These are phyloP conservation scores for Aureobasidium zeae DNA, from an alignment of 2,329 filamentous ascomycete genomes.

Conservation along the genomic window DNA sequence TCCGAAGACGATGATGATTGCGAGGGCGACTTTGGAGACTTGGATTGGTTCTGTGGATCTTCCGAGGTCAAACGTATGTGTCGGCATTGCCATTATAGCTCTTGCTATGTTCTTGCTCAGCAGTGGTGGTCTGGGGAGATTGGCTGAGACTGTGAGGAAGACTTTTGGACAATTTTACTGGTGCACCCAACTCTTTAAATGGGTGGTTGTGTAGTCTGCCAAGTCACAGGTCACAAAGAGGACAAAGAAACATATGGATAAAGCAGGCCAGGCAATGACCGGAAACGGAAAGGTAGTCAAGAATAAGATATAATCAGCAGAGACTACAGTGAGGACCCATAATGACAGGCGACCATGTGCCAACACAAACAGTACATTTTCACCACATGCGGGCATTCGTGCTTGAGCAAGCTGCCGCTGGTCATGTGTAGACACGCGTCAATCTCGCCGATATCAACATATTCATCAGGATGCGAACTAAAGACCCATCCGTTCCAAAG, in stretches of 20 bases:
- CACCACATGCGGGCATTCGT: slow-evolving; percentile 34
- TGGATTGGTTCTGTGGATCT: slow-evolving; percentile 6
- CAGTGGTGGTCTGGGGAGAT: background rate
- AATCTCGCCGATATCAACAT: slow-evolving; percentile 19
- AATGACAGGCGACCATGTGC: slow-evolving; percentile 29
- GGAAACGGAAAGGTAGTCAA: background rate
- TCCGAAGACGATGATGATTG: slow-evolving; percentile 14
- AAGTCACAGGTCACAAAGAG: background rate
- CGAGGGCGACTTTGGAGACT: slow-evolving; percentile 14
- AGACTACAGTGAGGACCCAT: background rate
- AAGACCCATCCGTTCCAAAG: slow-evolving; percentile 31
- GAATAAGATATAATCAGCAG: background rate
- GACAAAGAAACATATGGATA: background rate
- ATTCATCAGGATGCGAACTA: slow-evolving; percentile 23
- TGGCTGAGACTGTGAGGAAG: background rate
- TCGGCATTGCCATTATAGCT: background rate
- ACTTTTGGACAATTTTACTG: background rate
- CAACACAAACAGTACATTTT: slow-evolving; percentile 36
- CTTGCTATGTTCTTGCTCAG: background rate
- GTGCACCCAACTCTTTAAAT: no score
- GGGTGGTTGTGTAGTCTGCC: background rate
- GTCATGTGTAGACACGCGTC: slow-evolving; percentile 28
- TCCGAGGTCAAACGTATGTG: background rate
- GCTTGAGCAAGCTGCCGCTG: slow-evolving; percentile 27
- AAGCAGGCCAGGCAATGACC: background rate